phyloP scores from a whole-genome alignment of 73 alveolate genomes.

The Effrenium voratum region DNA sequence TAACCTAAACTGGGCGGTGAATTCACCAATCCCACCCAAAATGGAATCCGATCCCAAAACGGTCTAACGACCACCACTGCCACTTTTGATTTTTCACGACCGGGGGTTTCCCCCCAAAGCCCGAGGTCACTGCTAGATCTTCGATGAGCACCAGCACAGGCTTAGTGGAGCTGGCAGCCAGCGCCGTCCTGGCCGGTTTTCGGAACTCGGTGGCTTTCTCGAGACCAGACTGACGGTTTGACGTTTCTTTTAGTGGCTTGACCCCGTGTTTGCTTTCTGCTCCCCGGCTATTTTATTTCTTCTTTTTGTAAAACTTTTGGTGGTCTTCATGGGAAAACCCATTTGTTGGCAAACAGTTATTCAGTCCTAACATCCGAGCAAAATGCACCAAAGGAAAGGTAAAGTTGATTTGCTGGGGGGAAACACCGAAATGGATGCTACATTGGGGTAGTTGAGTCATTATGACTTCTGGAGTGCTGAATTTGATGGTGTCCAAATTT shows the following conservation, averaged over 20 bases:
- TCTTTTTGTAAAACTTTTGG: too few relatives aligned
- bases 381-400: too few relatives aligned
- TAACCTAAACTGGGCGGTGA: not conserved
- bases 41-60: not conserved
- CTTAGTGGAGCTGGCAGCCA: slow-evolving; percentile 1
- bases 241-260: too few relatives aligned
- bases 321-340: not conserved
- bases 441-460: too few relatives aligned
- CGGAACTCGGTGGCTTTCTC: not conserved
- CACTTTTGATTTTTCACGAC: not conserved
- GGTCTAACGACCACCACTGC: not conserved
- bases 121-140: slow-evolving; percentile 8
- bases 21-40: not conserved
- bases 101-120: not conserved
- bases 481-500: too few relatives aligned
- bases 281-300: not conserved
- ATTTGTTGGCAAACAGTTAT: not conserved
- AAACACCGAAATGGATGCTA: too few relatives aligned
- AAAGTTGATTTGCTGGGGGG: too few relatives aligned
- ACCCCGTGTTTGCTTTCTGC: not conserved
- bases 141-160: slow-evolving; percentile 80
- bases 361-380: not conserved
- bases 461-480: too few relatives aligned
- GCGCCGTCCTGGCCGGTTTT: slow-evolving; percentile 4
- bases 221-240: not conserved